Evolutionary conservation across 2,329 filamentous ascomycete genomes (phyloP).

Genomic region (Monilinia laxa): DNA sequence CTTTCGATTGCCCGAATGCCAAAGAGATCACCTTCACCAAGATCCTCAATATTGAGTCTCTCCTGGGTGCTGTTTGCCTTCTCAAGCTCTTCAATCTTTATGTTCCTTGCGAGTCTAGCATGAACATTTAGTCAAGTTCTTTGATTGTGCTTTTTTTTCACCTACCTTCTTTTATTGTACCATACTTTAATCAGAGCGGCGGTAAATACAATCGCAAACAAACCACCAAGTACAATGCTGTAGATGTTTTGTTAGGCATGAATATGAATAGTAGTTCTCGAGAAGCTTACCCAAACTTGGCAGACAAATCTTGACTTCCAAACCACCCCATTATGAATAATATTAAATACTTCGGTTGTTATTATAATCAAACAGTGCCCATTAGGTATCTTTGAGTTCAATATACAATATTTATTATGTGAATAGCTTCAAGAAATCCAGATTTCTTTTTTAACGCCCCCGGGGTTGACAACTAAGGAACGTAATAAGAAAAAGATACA

Average conservation of each 20-base stretch:
- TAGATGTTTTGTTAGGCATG: background rate
- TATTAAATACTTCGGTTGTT: conserved; percentile 11
- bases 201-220: conserved; percentile 3
- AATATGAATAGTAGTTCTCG: background rate
- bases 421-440: background rate
- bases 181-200: conserved; percentile 15
- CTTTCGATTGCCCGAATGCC: conserved; percentile 29
- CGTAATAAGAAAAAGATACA: background rate
- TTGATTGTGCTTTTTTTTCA: background rate
- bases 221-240: conserved; percentile 19
- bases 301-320: conserved; percentile 17
- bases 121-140: conserved; percentile 1
- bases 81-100: conserved; percentile 20
- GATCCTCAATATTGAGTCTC: conserved; percentile 19
- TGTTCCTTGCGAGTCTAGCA: conserved; percentile 21
- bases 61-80: conserved; percentile 17
- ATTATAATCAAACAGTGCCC: background rate
- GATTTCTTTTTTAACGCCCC: background rate
- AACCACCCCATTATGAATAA: conserved; percentile 24
- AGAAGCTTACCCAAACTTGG: conserved; percentile 21
- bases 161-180: conserved; percentile 21
- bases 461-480: conserved; percentile 1
- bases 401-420: conserved; percentile 1
- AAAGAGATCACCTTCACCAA: conserved; percentile 28
- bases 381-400: background rate